Conservation (phyloP, 2,329 filamentous ascomycete species). For the Penicillium sp. region DNA sequence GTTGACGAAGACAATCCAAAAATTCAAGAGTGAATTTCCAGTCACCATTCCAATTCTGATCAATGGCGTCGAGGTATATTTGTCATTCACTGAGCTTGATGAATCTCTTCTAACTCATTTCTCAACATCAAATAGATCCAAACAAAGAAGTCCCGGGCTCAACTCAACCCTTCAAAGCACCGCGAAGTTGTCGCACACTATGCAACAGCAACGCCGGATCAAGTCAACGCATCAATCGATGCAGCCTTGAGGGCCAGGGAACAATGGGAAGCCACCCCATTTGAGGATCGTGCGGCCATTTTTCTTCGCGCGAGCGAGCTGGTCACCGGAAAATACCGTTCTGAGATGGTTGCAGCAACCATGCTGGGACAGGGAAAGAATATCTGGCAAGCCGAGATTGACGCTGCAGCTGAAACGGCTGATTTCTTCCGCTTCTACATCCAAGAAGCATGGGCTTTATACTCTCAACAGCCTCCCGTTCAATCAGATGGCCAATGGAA, state of each 20-base stretch:
- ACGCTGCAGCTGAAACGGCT: conserved; percentile 82
- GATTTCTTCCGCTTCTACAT: conserved; percentile 91
- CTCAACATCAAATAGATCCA: conserved; percentile 15
- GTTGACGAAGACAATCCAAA: conserved; percentile 24
- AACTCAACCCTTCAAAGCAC: conserved; percentile 28
- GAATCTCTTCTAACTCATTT: not conserved
- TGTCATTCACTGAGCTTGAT: not conserved
- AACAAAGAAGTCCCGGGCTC: conserved; percentile 22
- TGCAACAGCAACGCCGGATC: conserved; percentile 22
- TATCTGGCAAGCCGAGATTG: conserved; percentile 95
- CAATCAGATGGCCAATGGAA: conserved; percentile 85
- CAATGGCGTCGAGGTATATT: conserved; percentile 22
- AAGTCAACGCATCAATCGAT: conserved; percentile 23
- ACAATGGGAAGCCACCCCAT: conserved; percentile 77
- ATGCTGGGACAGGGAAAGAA: conserved; percentile 97
- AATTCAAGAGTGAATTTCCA: conserved; percentile 23
- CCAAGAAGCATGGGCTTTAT: conserved; percentile 85
- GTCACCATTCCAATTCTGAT: conserved; percentile 24
- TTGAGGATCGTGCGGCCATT: conserved; percentile 83
- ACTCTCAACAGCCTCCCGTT: conserved; percentile 79
- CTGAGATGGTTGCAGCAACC: conserved; percentile 90
- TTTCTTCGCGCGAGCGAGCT: conserved; percentile 94
- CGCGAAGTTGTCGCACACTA: conserved; percentile 31
- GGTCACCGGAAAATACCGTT: conserved; percentile 84
- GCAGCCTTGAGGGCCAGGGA: conserved; percentile 26